phyloP scores from a whole-genome alignment of 2,329 filamentous ascomycete genomes.

The Mollisia scopiformis region DNA sequence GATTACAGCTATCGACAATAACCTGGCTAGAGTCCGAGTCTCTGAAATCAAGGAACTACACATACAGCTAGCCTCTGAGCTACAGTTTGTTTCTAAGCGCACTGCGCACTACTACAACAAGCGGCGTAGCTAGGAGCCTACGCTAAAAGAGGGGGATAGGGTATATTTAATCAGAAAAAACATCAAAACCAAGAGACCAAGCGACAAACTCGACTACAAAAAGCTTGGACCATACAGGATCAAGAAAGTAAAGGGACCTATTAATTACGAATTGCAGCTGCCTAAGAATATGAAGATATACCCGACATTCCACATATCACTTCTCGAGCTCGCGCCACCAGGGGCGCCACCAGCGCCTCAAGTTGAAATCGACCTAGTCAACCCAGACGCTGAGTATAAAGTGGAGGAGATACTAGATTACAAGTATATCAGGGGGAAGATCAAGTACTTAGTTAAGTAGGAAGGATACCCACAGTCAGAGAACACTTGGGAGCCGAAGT shows the following conservation, averaged over 20 bases:
- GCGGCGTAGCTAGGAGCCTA: not conserved
- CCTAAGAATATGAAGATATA: slow-evolving; percentile 6
- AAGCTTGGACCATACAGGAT: slow-evolving; percentile 9
- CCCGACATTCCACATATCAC: slow-evolving; percentile 11
- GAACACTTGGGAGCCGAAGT: not conserved
- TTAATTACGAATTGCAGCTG: slow-evolving; percentile 6
- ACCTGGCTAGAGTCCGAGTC: not conserved
- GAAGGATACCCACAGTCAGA: not conserved
- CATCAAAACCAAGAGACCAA: not conserved
- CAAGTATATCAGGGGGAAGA: not conserved
- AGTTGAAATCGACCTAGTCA: not conserved
- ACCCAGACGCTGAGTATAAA: not conserved
- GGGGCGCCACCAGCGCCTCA: not conserved
- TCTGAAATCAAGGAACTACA: not conserved
- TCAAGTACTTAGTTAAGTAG: not conserved
- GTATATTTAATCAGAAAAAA: not conserved
- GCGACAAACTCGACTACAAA: slow-evolving; percentile 2
- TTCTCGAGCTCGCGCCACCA: slow-evolving; percentile 1
- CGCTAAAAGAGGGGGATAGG: not conserved
- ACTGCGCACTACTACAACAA: not conserved
- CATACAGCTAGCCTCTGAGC: not conserved
- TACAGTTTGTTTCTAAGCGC: not conserved
- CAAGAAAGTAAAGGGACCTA: not conserved
- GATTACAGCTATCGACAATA: not conserved
- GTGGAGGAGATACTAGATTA: not conserved